Percentiles rank a stretch among this genome's conserved stretches.
phyloP scores from a whole-genome alignment of 495 filamentous ascomycete genomes.

The Penicillium chermesinum region DNA sequence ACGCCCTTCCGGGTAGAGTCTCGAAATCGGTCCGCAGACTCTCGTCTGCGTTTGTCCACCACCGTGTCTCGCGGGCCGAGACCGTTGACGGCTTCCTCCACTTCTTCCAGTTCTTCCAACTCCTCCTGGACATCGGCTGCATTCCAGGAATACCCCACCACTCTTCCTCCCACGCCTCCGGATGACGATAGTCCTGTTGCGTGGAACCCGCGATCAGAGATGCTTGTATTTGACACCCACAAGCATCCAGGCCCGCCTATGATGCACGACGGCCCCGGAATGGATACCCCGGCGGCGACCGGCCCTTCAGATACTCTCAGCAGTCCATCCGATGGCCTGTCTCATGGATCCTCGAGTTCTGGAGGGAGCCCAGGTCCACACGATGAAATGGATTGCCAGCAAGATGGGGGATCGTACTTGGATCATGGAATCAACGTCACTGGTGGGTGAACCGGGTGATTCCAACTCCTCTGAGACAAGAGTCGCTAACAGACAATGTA shows the following conservation, averaged over 20 bases:
- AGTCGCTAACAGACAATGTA: conserved; percentile 14
- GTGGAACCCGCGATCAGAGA: conserved; percentile 34
- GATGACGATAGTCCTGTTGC: conserved; percentile 41
- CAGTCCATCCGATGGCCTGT: conserved; percentile 33
- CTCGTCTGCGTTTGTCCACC: conserved; percentile 34
- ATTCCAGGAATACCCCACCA: conserved; percentile 31
- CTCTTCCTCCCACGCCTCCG: conserved; percentile 38
- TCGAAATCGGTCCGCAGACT: conserved; percentile 32
- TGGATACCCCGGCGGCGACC: conserved; percentile 25
- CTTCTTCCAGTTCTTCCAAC: conserved; percentile 14
- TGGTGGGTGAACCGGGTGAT: conserved; percentile 24
- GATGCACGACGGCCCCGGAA: conserved; percentile 35
- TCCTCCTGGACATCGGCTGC: conserved; percentile 28
- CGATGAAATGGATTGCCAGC: conserved; percentile 38
- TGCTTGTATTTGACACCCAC: conserved; percentile 32
- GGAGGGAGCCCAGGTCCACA: conserved; percentile 33
- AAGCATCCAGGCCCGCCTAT: conserved; percentile 27
- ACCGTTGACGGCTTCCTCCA: conserved; percentile 23
- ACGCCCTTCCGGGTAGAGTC: conserved; percentile 25
- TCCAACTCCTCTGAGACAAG: background rate
- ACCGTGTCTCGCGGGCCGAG: conserved; percentile 32
- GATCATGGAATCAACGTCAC: conserved; percentile 40
- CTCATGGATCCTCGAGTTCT: conserved; percentile 35
- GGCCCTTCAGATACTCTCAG: conserved; percentile 26
- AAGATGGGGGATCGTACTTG: conserved; percentile 36